Evolutionary conservation across 345 rosid species (phyloP), one percentile per base, ranked within the genome.

Genomic region (Eutrema yunnanense): DNA sequence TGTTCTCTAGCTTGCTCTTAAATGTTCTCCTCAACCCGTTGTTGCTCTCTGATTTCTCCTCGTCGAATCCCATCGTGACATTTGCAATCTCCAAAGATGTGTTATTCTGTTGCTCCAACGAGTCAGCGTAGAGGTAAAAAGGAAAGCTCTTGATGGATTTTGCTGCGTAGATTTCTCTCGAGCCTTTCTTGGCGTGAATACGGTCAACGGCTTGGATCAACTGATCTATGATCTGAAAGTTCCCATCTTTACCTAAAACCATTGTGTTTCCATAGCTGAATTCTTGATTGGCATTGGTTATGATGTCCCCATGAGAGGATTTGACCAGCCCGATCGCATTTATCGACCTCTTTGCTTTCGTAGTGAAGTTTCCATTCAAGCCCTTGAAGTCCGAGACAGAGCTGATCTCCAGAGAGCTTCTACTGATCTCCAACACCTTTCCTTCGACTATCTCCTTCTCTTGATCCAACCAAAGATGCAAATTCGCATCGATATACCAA

Each of bases 401-500:
- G 41, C 81, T 82, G 34, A 78, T 52, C 27, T 30, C 58, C 36
- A 79, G 76, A 67, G 93, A 87, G 73, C 64, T 57, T 47, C 69
- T 68, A 10, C 65, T 69, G 4, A 79, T 71, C 73, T 76, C 81
- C 79, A 86, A 56, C 53, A 93, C 86, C 86, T 79, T 72, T 78
- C 88, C 96, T 71, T 82, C 63, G 1, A 87, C 90, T 37, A 51
- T 80, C 4, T 59, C 49, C 76, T 77, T 84, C 74, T 73, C 79
- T 7, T 36, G 51, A 49, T 82, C 85, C 82, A 90, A 76, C 96
- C 98, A 93, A 56, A 93, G 89, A 70, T 93, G 98, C 88, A 93
- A 79, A 80, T 93, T 93, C 8, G 90, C 97, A 73, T 93, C 92
- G 0, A 93, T 62, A 40, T 78, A 86, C 97, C 98, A 93, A 52